These are phyloP conservation scores for Yarrowia porcina DNA, from an alignment of 805 yeast species.

Conservation along the genomic window DNA sequence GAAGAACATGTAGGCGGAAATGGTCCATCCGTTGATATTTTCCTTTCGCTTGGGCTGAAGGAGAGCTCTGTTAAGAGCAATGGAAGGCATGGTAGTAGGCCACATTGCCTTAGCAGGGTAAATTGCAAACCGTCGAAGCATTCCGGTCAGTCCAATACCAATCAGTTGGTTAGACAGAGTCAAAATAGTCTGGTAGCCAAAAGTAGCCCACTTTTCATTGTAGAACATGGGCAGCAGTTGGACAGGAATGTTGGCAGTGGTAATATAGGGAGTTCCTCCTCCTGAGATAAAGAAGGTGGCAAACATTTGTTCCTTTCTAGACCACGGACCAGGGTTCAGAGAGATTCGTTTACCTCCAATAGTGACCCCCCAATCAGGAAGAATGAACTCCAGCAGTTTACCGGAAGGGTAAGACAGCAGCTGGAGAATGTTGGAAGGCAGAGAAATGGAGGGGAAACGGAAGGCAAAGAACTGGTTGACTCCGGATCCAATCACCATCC, in stretches of 20 bases:
- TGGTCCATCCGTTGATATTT: conserved; percentile 51
- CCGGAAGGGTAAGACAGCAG: conserved; percentile 60
- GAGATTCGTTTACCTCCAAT: not conserved
- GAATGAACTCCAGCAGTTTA: conserved; percentile 26
- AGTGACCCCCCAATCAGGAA: conserved; percentile 36
- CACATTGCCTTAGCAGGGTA: conserved; percentile 45
- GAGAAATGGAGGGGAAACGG: conserved; percentile 50
- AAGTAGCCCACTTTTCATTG: conserved; percentile 28
- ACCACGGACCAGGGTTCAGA: conserved; percentile 60
- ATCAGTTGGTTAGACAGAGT: conserved; percentile 48
- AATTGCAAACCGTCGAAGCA: conserved; percentile 49
- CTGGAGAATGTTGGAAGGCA: conserved; percentile 52
- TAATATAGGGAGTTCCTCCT: conserved; percentile 34
- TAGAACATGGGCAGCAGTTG: conserved; percentile 22
- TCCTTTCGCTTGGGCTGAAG: conserved; percentile 38
- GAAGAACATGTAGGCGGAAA: conserved; percentile 53
- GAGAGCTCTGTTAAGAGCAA: conserved; percentile 41
- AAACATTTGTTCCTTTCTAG: conserved; percentile 58
- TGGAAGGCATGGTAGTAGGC: conserved; percentile 55
- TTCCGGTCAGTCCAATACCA: conserved; percentile 54
- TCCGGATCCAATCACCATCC: conserved; percentile 32
- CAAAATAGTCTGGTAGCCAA: conserved; percentile 46
- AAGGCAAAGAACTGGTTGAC: conserved; percentile 45
- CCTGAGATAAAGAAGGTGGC: conserved; percentile 43
- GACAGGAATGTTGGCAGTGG: conserved; percentile 20